Conservation (phyloP, 345 rosid genomes). For the Camelina laxa region DNA sequence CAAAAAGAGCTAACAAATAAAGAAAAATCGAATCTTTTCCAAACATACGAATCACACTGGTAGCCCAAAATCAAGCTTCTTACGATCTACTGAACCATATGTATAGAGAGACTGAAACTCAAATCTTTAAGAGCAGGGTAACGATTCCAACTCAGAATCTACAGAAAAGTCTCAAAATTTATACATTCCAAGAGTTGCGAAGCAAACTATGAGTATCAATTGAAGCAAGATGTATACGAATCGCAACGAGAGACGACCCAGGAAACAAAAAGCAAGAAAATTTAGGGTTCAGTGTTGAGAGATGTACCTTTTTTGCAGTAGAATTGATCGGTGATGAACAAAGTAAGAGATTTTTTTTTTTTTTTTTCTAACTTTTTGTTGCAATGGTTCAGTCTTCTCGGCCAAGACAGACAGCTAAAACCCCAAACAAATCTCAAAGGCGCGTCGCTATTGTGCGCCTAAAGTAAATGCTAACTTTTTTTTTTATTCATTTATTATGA, state of each 20-base stretch:
- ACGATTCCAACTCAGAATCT: not conserved
- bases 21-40: not conserved
- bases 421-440: conserved; percentile 12
- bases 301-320: not conserved
- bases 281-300: not conserved
- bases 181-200: not conserved
- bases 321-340: conserved; percentile 30
- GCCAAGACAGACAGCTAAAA: conserved; percentile 37
- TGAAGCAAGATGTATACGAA: conserved; percentile 5
- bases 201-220: not conserved
- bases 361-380: not conserved
- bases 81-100: no score
- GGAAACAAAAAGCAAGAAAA: not conserved
- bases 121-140: not conserved
- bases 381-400: conserved; percentile 25
- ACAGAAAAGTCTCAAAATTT: not conserved
- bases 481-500: not conserved
- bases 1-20: not conserved
- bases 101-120: not conserved
- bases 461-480: no score
- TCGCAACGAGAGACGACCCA: not conserved
- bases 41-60: not conserved
- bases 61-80: not conserved
- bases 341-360: not conserved
- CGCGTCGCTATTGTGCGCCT: not conserved